Conservation (phyloP, 2,329 filamentous ascomycete genomes). For the Talaromyces sp. region DNA sequence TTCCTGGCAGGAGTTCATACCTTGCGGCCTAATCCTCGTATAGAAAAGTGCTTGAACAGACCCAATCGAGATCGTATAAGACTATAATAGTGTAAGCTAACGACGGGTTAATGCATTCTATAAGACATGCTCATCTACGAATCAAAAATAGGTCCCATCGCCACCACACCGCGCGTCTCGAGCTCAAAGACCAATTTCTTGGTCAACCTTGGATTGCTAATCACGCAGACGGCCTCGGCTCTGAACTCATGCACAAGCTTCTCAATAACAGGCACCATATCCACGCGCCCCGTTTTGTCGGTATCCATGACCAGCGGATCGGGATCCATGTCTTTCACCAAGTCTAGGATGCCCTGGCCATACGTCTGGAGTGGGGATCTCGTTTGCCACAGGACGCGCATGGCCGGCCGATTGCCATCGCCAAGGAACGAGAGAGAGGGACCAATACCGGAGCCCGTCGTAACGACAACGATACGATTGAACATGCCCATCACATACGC, state of each 20-base stretch:
- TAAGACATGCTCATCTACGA: constrained; percentile 33
- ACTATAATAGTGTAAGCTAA: background rate
- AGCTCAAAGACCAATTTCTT: constrained; percentile 64
- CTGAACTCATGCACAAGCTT: constrained; percentile 41
- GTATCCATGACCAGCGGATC: constrained; percentile 66
- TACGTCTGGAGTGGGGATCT: constrained; percentile 58
- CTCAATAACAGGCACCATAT: constrained; percentile 55
- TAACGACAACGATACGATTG: constrained; percentile 59
- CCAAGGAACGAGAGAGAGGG: constrained; percentile 61
- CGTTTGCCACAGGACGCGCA: constrained; percentile 65
- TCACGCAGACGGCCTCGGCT: constrained; percentile 66
- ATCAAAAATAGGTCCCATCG: constrained; percentile 72
- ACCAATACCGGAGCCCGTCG: constrained; percentile 69
- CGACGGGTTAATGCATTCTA: background rate
- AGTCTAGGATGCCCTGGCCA: constrained; percentile 50
- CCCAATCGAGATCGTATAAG: background rate
- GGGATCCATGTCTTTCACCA: constrained; percentile 54
- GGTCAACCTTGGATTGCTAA: constrained; percentile 65
- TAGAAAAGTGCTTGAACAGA: background rate
- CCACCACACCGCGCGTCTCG: constrained; percentile 59
- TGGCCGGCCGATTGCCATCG: constrained; percentile 33
- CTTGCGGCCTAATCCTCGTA: background rate
- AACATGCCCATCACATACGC: constrained; percentile 64
- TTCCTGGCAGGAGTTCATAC: background rate
- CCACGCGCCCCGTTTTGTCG: constrained; percentile 49